These are phyloP conservation scores for Yamadazyma sp. DNA, from an alignment of 805 yeast species.

Conservation along the genomic window DNA sequence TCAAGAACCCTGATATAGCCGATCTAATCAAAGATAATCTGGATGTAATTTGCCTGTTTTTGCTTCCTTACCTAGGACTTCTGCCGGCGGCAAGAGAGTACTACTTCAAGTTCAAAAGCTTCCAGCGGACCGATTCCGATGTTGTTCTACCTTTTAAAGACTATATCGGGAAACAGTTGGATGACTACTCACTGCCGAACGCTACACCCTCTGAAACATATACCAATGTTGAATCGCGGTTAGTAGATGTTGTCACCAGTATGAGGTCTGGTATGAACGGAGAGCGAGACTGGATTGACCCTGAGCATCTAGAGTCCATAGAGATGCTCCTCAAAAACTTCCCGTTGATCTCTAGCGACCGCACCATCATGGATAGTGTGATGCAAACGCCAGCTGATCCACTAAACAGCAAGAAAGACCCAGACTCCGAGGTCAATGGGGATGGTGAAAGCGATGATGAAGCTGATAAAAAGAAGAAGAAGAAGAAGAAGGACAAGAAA, in stretches of 20 bases:
- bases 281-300: too few species aligned
- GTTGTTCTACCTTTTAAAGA: too few species aligned
- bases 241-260: too few species aligned
- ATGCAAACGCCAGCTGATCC: too few species aligned
- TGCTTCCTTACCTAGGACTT: slow-evolving; percentile 13
- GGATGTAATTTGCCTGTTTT: slow-evolving; percentile 4
- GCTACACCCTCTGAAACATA: too few species aligned
- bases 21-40: slow-evolving; percentile 2
- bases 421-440: too few species aligned
- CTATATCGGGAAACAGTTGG: background rate
- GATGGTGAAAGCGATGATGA: slow-evolving; percentile 13
- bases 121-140: too few species aligned
- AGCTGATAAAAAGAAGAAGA: slow-evolving; percentile 30
- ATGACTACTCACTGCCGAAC: too few species aligned
- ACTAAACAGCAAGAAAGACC: too few species aligned
- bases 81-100: slow-evolving; percentile 12
- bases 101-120: slow-evolving; percentile 10
- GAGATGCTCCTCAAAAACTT: slow-evolving; percentile 15
- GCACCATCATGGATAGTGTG: too few species aligned
- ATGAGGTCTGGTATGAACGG: too few species aligned
- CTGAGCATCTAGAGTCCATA: background rate
- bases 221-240: too few species aligned
- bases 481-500: slow-evolving; percentile 27
- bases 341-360: slow-evolving; percentile 30
- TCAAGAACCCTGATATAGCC: background rate